Evolutionary conservation across 2,329 filamentous ascomycete species (phyloP).

Genomic region (Aspergillus transmontanensis): DNA sequence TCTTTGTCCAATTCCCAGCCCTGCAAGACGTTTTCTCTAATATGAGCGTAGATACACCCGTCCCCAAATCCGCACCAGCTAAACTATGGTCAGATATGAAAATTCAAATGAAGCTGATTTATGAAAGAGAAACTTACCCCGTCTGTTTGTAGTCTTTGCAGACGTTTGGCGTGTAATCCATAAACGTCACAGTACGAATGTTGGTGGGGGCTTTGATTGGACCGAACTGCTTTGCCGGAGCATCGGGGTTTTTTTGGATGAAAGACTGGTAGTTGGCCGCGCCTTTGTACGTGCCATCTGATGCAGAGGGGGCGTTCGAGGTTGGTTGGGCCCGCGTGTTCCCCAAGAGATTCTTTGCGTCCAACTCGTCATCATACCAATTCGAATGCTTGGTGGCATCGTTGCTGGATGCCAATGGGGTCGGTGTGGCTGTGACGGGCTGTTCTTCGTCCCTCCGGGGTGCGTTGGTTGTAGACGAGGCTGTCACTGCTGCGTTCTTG

Average conservation of each 20-base stretch:
- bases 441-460: slow-evolving; percentile 49
- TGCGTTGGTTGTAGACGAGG: slow-evolving; percentile 54
- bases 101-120: not conserved
- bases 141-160: slow-evolving; percentile 94
- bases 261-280: slow-evolving; percentile 72
- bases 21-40: slow-evolving; percentile 70
- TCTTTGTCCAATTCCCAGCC: slow-evolving; percentile 95
- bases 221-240: slow-evolving; percentile 70
- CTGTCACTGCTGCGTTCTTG: slow-evolving; percentile 68
- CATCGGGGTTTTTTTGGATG: slow-evolving; percentile 79
- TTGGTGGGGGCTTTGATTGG: slow-evolving; percentile 86
- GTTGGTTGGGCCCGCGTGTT: slow-evolving; percentile 29
- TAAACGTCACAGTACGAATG: slow-evolving; percentile 85
- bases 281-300: slow-evolving; percentile 76
- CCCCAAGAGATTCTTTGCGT: slow-evolving; percentile 50
- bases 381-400: slow-evolving; percentile 88
- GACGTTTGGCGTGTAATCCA: slow-evolving; percentile 87
- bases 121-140: slow-evolving; percentile 49
- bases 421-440: slow-evolving; percentile 64
- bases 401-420: slow-evolving; percentile 66
- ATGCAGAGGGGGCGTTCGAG: slow-evolving; percentile 20
- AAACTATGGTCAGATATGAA: not conserved
- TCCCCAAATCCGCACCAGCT: slow-evolving; percentile 61
- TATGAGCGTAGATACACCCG: slow-evolving; percentile 72
- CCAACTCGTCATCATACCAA: slow-evolving; percentile 77